Evolutionary conservation across 352 stramenopile genomes (phyloP).

Genomic region (Globisporangium paddicum): DNA sequence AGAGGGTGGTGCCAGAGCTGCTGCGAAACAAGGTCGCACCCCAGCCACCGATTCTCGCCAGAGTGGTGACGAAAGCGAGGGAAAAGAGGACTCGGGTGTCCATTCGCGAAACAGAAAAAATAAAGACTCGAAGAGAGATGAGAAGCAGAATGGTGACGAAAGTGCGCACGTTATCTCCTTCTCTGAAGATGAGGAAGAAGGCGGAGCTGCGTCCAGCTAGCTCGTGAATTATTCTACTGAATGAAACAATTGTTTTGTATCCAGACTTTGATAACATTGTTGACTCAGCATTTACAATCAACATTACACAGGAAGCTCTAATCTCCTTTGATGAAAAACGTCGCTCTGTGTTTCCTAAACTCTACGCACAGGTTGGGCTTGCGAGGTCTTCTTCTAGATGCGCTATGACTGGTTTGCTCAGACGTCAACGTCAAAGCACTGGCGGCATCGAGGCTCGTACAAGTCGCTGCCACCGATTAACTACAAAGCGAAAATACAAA

Average conservation of each 20-base stretch:
- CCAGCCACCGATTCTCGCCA: not conserved
- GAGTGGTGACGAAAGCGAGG: not conserved
- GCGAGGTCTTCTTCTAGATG: not conserved
- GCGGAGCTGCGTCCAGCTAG: not conserved
- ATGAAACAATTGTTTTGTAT: not conserved
- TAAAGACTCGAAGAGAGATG: not conserved
- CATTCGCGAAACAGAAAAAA: not conserved
- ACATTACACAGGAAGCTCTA: not conserved
- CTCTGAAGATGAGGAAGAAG: conserved; percentile 6
- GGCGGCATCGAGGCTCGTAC: conserved; percentile 75
- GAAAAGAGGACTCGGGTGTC: not conserved
- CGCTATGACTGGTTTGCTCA: not conserved
- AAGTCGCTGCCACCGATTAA: conserved; percentile 74
- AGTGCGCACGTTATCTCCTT: conserved; percentile 4
- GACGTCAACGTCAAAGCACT: conserved; percentile 47
- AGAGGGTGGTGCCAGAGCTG: not conserved
- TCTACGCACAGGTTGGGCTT: not conserved
- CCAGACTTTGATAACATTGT: not conserved
- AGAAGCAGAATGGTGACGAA: not conserved
- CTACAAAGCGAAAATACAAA: conserved; percentile 25
- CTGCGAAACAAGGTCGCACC: not conserved
- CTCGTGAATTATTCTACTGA: no score
- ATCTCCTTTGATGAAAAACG: not conserved
- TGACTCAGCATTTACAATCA: not conserved
- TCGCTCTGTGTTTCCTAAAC: not conserved